Conservation (phyloP, 1,284 basidiomycete species). For the Takashimella koratensis region DNA sequence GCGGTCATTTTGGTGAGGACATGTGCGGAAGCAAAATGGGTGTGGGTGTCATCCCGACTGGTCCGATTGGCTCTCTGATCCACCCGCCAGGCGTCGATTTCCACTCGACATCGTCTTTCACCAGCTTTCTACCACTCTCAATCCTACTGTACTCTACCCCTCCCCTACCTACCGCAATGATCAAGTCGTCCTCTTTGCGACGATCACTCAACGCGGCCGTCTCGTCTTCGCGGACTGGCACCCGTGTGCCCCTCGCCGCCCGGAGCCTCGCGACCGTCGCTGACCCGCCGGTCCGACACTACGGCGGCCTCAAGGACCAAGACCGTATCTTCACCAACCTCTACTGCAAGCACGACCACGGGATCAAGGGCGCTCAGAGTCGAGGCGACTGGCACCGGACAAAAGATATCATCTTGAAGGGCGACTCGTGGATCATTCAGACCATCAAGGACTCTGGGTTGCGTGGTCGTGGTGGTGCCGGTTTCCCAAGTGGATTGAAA, state of each 20-base stretch:
- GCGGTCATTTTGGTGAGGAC: too few species aligned
- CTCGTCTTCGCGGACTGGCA: not conserved
- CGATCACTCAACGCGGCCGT: not conserved
- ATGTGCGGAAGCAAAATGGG: not conserved
- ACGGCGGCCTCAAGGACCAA: slow-evolving; percentile 88
- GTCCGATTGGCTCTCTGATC: not conserved
- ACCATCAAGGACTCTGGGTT: slow-evolving; percentile 94
- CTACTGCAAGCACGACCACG: slow-evolving; percentile 78
- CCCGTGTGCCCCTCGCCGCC: not conserved
- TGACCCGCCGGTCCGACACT: slow-evolving; percentile 73
- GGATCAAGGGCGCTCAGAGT: slow-evolving; percentile 80
- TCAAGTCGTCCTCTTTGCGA: not conserved
- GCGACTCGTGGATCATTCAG: slow-evolving; percentile 96
- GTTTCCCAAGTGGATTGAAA: slow-evolving; percentile 95
- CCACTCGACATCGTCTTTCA: too few species aligned
- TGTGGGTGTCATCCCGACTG: not conserved
- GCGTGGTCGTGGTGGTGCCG: slow-evolving; percentile 92
- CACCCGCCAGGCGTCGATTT: too few species aligned
- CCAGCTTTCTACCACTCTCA: not conserved
- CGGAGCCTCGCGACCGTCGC: slow-evolving; percentile 63
- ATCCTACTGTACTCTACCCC: not conserved
- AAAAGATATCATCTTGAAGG: slow-evolving; percentile 91
- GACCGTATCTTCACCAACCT: slow-evolving; percentile 90
- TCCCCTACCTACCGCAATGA: not conserved
- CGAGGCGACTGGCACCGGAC: slow-evolving; percentile 98